Evolutionary conservation across 345 rosid genomes (phyloP).

Genomic region (Garcia nutans): DNA sequence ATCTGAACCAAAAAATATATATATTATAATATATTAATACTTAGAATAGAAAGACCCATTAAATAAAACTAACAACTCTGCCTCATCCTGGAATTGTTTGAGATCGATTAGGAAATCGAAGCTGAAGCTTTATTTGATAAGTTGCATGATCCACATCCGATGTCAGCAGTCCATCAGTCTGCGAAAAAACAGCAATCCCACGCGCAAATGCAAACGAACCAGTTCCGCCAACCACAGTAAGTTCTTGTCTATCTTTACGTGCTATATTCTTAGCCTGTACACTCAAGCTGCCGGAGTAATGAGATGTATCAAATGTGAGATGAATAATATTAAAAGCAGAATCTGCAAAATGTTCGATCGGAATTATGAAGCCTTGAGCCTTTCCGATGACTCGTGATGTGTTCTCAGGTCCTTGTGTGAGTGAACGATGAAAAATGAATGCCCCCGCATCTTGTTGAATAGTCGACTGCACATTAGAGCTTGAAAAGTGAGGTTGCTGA

Average conservation of each 20-base stretch:
- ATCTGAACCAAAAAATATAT: not conserved
- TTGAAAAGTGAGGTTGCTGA: constrained; percentile 45
- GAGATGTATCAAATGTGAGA: constrained; percentile 55
- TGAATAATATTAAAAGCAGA: constrained; percentile 70
- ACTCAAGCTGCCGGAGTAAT: constrained; percentile 61
- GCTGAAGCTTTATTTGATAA: constrained; percentile 75
- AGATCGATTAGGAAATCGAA: constrained; percentile 56
- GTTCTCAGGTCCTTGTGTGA: constrained; percentile 70
- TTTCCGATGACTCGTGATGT: constrained; percentile 65
- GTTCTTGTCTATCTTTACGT: constrained; percentile 43
- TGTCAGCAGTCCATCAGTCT: constrained; percentile 14
- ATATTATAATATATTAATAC: no score
- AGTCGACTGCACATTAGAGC: constrained; percentile 20
- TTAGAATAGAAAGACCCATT: no score
- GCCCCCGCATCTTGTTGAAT: constrained; percentile 37
- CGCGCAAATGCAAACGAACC: constrained; percentile 81
- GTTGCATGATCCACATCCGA: constrained; percentile 27
- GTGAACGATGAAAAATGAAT: constrained; percentile 53
- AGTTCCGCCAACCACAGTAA: constrained; percentile 73
- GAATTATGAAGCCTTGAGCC: constrained; percentile 80
- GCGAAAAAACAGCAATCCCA: constrained; percentile 58
- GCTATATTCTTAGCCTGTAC: constrained; percentile 49
- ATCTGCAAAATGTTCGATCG: constrained; percentile 51
- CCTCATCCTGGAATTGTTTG: constrained; percentile 48
- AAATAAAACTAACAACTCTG: not conserved